A percentile compares a stretch with the other conserved stretches of the same genome.
phyloP scores from a whole-genome alignment of 306 rosid species.

The Pterocarpus santalinus region DNA sequence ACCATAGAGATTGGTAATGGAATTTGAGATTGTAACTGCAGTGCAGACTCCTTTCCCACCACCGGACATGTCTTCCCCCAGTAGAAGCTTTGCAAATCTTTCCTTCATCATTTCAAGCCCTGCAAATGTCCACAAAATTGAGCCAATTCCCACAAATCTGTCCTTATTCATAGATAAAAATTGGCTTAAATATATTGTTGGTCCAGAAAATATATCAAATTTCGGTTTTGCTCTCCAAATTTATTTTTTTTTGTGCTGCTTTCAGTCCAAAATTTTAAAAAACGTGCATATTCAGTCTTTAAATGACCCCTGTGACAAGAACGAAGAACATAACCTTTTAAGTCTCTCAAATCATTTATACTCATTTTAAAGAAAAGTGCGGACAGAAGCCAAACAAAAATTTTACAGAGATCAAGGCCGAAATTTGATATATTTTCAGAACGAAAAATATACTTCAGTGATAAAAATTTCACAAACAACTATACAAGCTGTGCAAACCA shows the following conservation, averaged over 20 bases:
- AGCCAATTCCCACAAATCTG: constrained; percentile 11
- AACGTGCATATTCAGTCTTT: not conserved
- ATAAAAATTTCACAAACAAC: constrained; percentile 1
- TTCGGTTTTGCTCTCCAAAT: not conserved
- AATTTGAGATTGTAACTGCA: constrained; percentile 92
- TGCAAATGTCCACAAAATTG: constrained; percentile 45
- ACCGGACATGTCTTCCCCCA: constrained; percentile 99
- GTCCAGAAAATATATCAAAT: not conserved
- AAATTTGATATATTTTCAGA: not conserved
- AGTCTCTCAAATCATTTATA: too few species aligned
- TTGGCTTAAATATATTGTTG: not conserved
- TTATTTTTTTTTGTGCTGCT: not conserved
- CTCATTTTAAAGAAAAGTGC: not conserved
- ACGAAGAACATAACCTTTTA: not conserved
- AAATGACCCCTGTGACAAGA: not conserved
- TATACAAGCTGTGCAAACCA: constrained; percentile 31
- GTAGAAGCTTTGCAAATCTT: constrained; percentile 86
- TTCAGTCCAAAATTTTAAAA: not conserved
- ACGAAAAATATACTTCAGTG: not conserved
- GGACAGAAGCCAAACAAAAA: not conserved
- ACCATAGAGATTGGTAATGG: constrained; percentile 98
- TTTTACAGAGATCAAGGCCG: not conserved
- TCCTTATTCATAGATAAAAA: not conserved
- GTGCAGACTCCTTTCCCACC: constrained; percentile 96
- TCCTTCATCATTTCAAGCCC: constrained; percentile 89